Evolutionary conservation across 78 protist species (phyloP), one percentile per base, ranked within the genome.

Genomic region (Tieghemostelium lacteum): DNA sequence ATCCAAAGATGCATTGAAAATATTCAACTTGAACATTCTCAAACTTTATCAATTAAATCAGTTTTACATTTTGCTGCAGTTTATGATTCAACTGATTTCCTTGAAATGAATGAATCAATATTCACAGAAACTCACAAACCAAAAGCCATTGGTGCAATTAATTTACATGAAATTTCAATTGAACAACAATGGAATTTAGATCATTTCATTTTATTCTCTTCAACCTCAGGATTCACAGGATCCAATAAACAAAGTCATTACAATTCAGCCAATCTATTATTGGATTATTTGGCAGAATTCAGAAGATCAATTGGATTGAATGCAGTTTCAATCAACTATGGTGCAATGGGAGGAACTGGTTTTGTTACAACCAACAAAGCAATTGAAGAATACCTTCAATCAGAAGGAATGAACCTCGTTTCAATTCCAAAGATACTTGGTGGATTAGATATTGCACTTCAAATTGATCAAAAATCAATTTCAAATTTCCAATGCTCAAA

Each of bases 61-160:
- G 16, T 57, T 57, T 5, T 57, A 19, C 63, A 57, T 57, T 57
- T 57, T 16, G 63, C 63, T 22, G 6, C 6, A 19, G 29, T 57
- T n/a, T 16, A 57, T 22, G 10, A 7, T n/a, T 7, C 6, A 57
- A 19, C 63, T 19, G 63, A 57, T 4, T 16, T 16, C 6, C 63
- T 57, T 57, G 63, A 57, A 19, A 57, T 57, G 29, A 57, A 4
- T 37, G 8, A 17, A 3, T 0, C 0, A 0, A 24, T 36, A 8
- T 37, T 64, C 33, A 16, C n/a, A 26, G 19, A 10, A 64, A 5
- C 28, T 17, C 22, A 20, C 22, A 19, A 8, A n/a, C 78, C 96
- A 4, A 94, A 94, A 66, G 62, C 94, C 1, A 50, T 94, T 20
- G 96, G 96, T 42, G 92, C 78, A 4, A 37, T 92, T 69, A 55